Percentiles rank a stretch among this genome's conserved stretches.
These are phyloP conservation scores for Metschnikowia rubicola DNA, from an alignment of 805 yeast species.

Conservation along the genomic window DNA sequence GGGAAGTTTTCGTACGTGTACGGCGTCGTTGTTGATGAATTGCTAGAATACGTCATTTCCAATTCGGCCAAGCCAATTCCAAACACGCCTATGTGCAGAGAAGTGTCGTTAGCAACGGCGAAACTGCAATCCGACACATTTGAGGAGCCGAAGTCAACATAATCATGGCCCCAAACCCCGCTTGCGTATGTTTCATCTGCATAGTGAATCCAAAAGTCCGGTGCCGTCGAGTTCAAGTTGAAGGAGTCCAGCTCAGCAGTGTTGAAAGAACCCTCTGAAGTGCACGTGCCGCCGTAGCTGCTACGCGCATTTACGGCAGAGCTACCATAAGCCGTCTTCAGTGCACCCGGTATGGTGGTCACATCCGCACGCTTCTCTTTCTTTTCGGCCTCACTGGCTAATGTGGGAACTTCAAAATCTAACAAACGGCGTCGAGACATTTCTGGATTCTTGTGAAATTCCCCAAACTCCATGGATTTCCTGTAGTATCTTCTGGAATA, in stretches of 20 bases:
- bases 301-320: neutral
- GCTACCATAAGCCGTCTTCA: neutral
- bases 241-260: constrained; percentile 37
- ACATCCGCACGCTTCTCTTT: too few species aligned
- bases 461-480: neutral
- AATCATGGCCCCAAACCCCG: constrained; percentile 61
- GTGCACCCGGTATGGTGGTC: too few species aligned
- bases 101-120: constrained; percentile 68
- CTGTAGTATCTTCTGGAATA: neutral
- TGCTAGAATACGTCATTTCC: constrained; percentile 57
- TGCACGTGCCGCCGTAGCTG: constrained; percentile 33
- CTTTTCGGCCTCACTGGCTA: neutral
- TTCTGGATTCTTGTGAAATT: neutral
- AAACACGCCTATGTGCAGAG: constrained; percentile 64
- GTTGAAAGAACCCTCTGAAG: constrained; percentile 46
- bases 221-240: constrained; percentile 36
- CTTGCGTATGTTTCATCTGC: constrained; percentile 46
- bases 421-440: neutral
- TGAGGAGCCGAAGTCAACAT: constrained; percentile 48
- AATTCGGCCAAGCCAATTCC: constrained; percentile 69
- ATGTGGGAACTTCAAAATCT: neutral
- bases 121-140: constrained; percentile 52
- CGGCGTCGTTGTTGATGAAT: neutral
- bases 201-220: constrained; percentile 40
- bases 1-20: constrained; percentile 54